Evolutionary conservation across 495 filamentous ascomycete genomes (phyloP), one percentile per base, ranked within the genome.

Genomic region (Baudoinia panamericana): DNA sequence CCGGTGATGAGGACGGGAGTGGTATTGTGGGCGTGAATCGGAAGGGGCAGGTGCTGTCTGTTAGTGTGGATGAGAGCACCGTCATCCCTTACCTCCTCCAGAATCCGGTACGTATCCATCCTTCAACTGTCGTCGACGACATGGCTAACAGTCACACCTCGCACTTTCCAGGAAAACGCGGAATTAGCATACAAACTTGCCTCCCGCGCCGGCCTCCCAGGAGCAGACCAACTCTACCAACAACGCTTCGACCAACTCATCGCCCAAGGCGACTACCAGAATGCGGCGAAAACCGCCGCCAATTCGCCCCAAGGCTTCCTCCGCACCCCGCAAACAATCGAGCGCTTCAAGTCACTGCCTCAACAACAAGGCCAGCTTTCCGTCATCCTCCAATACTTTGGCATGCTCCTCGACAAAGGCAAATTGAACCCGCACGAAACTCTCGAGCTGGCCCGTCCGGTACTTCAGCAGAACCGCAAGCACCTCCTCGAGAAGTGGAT

Each of bases 401-500:
- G 92, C 41, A 82, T 94, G 74, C 69, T 99, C 28, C 70, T 99
- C 10, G 90, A 99, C 55, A 93, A 96, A 72, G 86, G 88, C 21
- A 70, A 73, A 5, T 69, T 99, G 20, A 99, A 96, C 63, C 77
- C 78, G 53, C 76, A 88, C 45, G 90, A 99, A 62, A 92, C 86
- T 45, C 67, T 96, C 33, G 90, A 99, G 61, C 73, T 99, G 48
- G 87, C 90, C 8, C 73, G 82, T 34, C 87, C 92, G 26, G 90
- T 99, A 15, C 63, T 99, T 48, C 76, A 78, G 33, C 90, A 99
- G 56, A 86, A 83, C 55, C 76, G 90, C 33, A 96, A 96, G 66
- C 84, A 95, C 56, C 65, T 99, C 31, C 68, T 99, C 17, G 88
- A 96, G 62, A 99, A 99, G 59, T 99, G 90, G 90, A 69, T 95